These are phyloP conservation scores for Suhomyces wounanorum DNA, from an alignment of 1,139 yeast genomes.

Conservation along the genomic window DNA sequence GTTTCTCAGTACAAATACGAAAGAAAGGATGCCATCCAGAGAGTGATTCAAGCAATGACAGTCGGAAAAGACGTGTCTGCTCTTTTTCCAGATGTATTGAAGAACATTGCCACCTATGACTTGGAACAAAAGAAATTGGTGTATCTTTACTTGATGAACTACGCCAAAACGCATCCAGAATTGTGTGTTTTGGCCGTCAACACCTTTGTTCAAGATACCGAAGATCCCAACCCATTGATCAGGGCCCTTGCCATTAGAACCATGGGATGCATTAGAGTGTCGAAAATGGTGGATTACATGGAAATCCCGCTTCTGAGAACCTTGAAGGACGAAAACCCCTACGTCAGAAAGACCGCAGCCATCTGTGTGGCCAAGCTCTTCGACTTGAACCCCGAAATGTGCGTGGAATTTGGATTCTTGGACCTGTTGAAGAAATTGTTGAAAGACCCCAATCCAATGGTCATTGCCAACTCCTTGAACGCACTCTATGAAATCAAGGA, in stretches of 20 bases:
- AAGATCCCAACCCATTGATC: constrained; percentile 94
- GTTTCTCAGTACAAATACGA: constrained; percentile 95
- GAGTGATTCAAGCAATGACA: constrained; percentile 98
- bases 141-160: constrained; percentile 92
- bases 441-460: constrained; percentile 94
- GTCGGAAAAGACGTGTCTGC: constrained; percentile 97
- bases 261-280: constrained; percentile 97
- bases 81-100: constrained; percentile 91
- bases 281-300: constrained; percentile 92
- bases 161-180: constrained; percentile 96
- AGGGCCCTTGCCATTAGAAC: constrained; percentile 96
- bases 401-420: constrained; percentile 86
- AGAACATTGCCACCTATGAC: constrained; percentile 96
- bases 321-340: constrained; percentile 89
- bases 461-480: constrained; percentile 88
- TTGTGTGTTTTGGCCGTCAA: constrained; percentile 94
- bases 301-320: constrained; percentile 87
- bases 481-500: constrained; percentile 83
- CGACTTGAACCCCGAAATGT: constrained; percentile 78
- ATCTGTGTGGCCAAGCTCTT: constrained; percentile 95
- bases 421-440: constrained; percentile 68
- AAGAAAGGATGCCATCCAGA: constrained; percentile 92
- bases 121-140: constrained; percentile 96
- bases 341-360: constrained; percentile 96
- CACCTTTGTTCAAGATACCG: constrained; percentile 95